Percentiles rank a stretch among this genome's conserved stretches.
These are phyloP conservation scores for Suillus occidentalis DNA, from an alignment of 768 basidiomycete genomes.

Conservation along the genomic window DNA sequence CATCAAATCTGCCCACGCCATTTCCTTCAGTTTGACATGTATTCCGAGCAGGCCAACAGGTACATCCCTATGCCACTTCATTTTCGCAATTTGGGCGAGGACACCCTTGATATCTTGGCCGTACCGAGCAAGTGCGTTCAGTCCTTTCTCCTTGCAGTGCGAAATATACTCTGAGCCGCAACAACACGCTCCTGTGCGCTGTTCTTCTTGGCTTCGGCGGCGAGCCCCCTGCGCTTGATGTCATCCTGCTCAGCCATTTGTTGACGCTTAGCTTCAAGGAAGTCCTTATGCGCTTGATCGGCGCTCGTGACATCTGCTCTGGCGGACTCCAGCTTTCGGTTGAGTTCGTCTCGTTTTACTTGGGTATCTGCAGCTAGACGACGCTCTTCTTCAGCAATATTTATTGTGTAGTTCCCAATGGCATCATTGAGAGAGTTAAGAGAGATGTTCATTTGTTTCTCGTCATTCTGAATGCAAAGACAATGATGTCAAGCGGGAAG, in stretches of 20 bases:
- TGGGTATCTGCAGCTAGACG: conserved; percentile 59
- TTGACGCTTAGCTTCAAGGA: conserved; percentile 36
- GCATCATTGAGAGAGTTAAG: conserved; percentile 33
- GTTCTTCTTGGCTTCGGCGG: conserved; percentile 32
- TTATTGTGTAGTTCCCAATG: conserved; percentile 39
- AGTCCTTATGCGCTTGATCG: conserved; percentile 34
- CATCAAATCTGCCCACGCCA: conserved; percentile 66
- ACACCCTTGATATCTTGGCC: conserved; percentile 62
- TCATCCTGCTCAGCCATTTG: conserved; percentile 30
- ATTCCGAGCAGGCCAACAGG: conserved; percentile 82
- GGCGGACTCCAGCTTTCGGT: conserved; percentile 49
- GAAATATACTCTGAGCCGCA: conserved; percentile 50
- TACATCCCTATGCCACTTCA: conserved; percentile 60
- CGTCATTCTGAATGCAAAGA: conserved; percentile 42
- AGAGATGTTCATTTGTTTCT: conserved; percentile 48
- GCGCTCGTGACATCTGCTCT: conserved; percentile 39
- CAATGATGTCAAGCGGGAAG: conserved; percentile 5
- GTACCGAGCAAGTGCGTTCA: conserved; percentile 60
- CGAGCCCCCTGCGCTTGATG: conserved; percentile 36
- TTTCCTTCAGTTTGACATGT: conserved; percentile 72
- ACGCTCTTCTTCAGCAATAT: conserved; percentile 54
- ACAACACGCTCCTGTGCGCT: conserved; percentile 42
- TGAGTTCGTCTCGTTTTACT: conserved; percentile 59
- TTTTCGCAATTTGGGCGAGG: conserved; percentile 48
- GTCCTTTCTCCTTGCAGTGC: conserved; percentile 49